These are phyloP conservation scores for Moesziomyces sp. DNA, from an alignment of 1,284 basidiomycete genomes.

Conservation along the genomic window DNA sequence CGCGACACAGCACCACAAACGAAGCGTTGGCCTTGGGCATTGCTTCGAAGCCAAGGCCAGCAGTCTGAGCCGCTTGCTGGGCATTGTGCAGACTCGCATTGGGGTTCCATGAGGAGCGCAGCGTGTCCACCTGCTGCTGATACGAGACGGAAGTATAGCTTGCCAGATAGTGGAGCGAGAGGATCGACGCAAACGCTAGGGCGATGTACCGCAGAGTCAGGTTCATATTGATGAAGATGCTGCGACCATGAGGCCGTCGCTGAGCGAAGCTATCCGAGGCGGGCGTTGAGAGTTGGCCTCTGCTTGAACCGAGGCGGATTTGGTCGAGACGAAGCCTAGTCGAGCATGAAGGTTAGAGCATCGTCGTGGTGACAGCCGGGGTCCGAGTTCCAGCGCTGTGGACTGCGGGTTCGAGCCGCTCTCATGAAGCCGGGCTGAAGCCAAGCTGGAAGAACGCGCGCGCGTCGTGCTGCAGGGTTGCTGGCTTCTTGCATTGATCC, in stretches of 20 bases:
- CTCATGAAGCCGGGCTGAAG: too few species aligned
- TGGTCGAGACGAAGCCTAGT: background rate
- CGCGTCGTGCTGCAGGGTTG: background rate
- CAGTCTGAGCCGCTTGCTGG: background rate
- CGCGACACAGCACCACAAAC: constrained; percentile 66
- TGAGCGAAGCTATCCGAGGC: background rate
- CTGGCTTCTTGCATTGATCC: background rate
- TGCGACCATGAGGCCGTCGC: constrained; percentile 1
- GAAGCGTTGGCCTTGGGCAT: constrained; percentile 65
- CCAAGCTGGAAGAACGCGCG: background rate
- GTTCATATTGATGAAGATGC: constrained; percentile 14
- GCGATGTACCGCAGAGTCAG: constrained; percentile 27
- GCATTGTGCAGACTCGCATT: background rate
- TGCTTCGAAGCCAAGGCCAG: constrained; percentile 4
- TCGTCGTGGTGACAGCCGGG: background rate
- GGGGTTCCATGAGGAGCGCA: constrained; percentile 14
- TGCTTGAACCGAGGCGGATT: background rate
- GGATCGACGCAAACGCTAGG: constrained; percentile 20
- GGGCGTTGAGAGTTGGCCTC: background rate
- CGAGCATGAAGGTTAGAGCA: too few species aligned
- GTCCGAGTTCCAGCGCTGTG: background rate
- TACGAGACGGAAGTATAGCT: constrained; percentile 31
- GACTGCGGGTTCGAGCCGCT: too few species aligned
- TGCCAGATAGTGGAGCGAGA: constrained; percentile 37
- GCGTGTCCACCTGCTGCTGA: constrained; percentile 16